A percentile compares a stretch with the other conserved stretches of the same genome.
Evolutionary conservation across 148 eudicot species (phyloP).

Genomic region (Arctostaphylos glauca): DNA sequence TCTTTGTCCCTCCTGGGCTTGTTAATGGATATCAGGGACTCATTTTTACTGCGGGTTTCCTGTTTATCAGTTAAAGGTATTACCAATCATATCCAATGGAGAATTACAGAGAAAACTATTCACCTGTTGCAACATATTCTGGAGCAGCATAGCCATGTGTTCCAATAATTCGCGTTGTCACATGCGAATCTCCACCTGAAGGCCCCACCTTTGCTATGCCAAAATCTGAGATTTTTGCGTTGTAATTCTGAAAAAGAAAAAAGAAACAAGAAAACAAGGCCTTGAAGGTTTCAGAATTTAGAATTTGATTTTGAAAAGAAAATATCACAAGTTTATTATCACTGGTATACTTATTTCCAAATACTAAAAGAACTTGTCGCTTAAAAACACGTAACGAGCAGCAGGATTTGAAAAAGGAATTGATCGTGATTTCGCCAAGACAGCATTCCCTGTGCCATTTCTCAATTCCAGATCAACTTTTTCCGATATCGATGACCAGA

Average conservation of each 20-base stretch:
- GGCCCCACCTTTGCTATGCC: slow-evolving; percentile 70
- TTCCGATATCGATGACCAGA: too few species aligned
- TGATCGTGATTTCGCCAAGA: too few species aligned
- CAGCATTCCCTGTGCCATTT: too few species aligned
- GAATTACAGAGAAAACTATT: not conserved
- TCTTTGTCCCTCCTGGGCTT: not conserved
- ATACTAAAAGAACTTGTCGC: not conserved
- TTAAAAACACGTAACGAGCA: too few species aligned
- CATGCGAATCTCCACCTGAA: slow-evolving; percentile 50
- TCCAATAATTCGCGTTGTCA: slow-evolving; percentile 64
- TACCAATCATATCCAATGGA: not conserved
- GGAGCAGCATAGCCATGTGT: slow-evolving; percentile 69
- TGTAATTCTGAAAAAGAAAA: slow-evolving; percentile 30
- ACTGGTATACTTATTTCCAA: not conserved
- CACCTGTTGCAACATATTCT: slow-evolving; percentile 64
- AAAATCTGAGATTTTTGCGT: slow-evolving; percentile 62
- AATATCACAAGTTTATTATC: not conserved
- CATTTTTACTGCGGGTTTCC: not conserved
- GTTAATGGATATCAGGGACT: not conserved
- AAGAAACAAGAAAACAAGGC: not conserved
- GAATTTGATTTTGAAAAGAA: not conserved
- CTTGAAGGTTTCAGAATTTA: not conserved
- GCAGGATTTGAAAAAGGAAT: too few species aligned
- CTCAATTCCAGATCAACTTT: too few species aligned
- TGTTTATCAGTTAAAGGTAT: not conserved